Evolutionary conservation across 2,329 filamentous ascomycete species (phyloP), one percentile per base, ranked within the genome.

Genomic region (Aspergillus oerlinghausenensis): DNA sequence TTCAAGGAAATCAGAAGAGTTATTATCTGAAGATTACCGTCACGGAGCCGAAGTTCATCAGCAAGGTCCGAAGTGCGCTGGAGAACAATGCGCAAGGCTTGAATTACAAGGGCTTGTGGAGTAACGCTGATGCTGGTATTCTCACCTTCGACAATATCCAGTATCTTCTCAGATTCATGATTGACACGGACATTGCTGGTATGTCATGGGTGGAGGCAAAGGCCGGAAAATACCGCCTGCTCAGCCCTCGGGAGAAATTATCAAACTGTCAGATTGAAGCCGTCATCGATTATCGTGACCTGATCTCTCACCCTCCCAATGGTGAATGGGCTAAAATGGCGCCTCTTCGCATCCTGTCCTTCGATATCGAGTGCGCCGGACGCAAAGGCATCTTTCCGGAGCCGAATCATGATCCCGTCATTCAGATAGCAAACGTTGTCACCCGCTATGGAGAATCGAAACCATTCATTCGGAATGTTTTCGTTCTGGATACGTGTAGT

Each of bases 261-360:
- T 97, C 93, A 1, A 96, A 92, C 67, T 97, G 94, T 72, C 94
- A 99, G 74, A 96, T 99, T 62, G 94, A 99, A 76, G 94, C 93
- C 11, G 83, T 87, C 64, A 84, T 96, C 55, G 87, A 88, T 71
- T 96, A 95, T 68, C 79, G 80, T 57, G 87, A 97, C 66, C 79
- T 99, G 8, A 86, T 97, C 60, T 87, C 94, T 9, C 93, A 97
- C 73, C 85, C 89, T 50, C 86, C 92, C 2, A 88, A 94, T 63
- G 93, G 92, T 19, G 92, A 97, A 70, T 99, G 93, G 92, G 90
- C 91, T 28, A 99, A 97, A 76, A 97, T 97, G 87, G 94, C 95
- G 0, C 94, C 94, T 0, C 80, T 99, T 3, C 87, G 94, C 59
- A 88, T 96, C 49, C 77, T 99, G 49, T 97, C 94, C 4, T 97